phyloP scores from a whole-genome alignment of 169 alveolate species.

The Plasmodium ovale region DNA sequence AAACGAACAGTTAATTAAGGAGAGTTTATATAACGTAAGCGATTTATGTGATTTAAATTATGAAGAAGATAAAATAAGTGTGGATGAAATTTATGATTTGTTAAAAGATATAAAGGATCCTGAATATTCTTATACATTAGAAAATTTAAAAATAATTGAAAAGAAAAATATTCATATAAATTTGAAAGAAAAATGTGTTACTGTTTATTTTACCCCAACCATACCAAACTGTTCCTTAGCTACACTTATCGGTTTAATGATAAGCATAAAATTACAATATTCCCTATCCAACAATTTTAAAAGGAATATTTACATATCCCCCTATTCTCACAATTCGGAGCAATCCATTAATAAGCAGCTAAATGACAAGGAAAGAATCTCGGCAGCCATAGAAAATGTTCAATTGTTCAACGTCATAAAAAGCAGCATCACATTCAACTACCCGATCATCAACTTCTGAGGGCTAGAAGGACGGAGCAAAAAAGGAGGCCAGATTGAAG shows the following conservation, averaged over 20 bases:
- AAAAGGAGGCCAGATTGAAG: not conserved
- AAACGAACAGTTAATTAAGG: constrained; percentile 40
- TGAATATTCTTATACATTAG: constrained; percentile 98
- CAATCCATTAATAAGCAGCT: constrained; percentile 94
- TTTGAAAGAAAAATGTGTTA: constrained; percentile 83
- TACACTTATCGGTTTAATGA: constrained; percentile 96
- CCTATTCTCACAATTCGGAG: constrained; percentile 93
- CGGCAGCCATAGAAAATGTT: constrained; percentile 96
- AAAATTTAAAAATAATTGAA: constrained; percentile 94
- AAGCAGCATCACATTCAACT: constrained; percentile 48
- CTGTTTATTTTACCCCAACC: constrained; percentile 96
- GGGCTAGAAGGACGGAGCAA: not conserved
- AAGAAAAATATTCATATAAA: constrained; percentile 90
- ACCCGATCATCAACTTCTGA: constrained; percentile 45
- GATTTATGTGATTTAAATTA: constrained; percentile 67
- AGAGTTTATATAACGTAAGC: constrained; percentile 33
- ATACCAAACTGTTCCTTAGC: constrained; percentile 98
- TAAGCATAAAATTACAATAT: constrained; percentile 93
- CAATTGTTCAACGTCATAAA: constrained; percentile 87
- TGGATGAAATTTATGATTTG: constrained; percentile 92
- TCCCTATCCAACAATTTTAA: constrained; percentile 91
- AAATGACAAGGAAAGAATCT: constrained; percentile 97
- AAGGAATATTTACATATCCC: constrained; percentile 76
- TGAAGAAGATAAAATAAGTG: constrained; percentile 71
- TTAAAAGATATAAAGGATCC: constrained; percentile 97